A percentile compares a stretch with the other conserved stretches of the same genome.
These are phyloP conservation scores for Lycium ferocissimum DNA, from an alignment of 257 asterid genomes.

Conservation along the genomic window DNA sequence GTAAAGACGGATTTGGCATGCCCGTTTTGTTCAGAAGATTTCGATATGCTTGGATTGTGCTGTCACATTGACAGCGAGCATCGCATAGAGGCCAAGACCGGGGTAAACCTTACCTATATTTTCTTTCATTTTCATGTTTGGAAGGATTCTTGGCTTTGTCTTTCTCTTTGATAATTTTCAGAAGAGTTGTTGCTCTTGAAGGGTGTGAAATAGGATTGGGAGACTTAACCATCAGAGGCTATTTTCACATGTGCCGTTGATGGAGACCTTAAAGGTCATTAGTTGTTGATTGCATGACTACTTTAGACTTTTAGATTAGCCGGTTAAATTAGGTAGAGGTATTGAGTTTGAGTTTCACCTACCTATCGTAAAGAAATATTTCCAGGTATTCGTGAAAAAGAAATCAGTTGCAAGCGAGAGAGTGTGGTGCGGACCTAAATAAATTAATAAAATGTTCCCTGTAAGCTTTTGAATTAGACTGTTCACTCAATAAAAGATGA, in stretches of 20 bases:
- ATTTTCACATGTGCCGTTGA: not conserved
- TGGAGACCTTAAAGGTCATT: not conserved
- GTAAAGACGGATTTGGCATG: constrained; percentile 78
- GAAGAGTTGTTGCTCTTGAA: constrained; percentile 1
- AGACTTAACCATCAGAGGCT: not conserved
- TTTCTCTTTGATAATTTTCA: not conserved
- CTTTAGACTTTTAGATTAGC: not conserved
- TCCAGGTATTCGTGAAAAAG: not conserved
- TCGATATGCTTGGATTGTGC: constrained; percentile 82
- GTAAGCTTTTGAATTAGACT: not conserved
- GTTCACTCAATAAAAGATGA: not conserved
- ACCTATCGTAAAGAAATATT: not conserved
- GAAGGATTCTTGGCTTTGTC: not conserved
- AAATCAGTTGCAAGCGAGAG: not conserved
- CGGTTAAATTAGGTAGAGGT: not conserved
- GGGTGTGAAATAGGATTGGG: constrained; percentile 3
- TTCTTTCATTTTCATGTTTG: not conserved
- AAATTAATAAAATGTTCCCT: constrained; percentile 12
- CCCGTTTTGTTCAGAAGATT: constrained; percentile 87
- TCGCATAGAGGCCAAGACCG: constrained; percentile 77
- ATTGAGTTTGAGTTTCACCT: not conserved
- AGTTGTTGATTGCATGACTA: not conserved
- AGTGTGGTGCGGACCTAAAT: not conserved
- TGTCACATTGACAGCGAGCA: constrained; percentile 94
- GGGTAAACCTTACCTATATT: constrained; percentile 49